phyloP scores from a whole-genome alignment of 2,329 filamentous ascomycete species.

The Neonectria hederae region DNA sequence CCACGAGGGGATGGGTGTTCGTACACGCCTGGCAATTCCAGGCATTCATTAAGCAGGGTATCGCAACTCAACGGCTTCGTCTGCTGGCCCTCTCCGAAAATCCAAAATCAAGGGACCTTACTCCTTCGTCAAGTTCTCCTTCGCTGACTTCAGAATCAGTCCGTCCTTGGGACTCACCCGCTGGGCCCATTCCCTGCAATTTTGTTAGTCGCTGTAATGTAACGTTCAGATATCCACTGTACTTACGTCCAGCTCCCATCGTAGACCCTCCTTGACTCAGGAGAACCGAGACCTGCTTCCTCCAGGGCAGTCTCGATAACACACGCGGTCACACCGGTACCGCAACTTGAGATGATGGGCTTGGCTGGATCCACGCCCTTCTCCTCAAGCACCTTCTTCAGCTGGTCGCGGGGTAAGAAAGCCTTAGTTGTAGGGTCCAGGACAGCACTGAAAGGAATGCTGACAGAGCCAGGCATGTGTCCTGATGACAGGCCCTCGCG shows the following conservation, averaged over 20 bases:
- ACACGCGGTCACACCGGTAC: slow-evolving; percentile 92
- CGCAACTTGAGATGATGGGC: slow-evolving; percentile 88
- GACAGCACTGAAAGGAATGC: slow-evolving; percentile 80
- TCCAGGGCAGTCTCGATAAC: slow-evolving; percentile 88
- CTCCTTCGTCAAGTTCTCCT: slow-evolving; percentile 55
- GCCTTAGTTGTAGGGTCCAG: slow-evolving; percentile 86
- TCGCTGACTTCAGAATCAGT: slow-evolving; percentile 66
- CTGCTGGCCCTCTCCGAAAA: slow-evolving; percentile 29
- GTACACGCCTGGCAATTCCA: slow-evolving; percentile 41
- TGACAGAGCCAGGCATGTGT: slow-evolving; percentile 90
- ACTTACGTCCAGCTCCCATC: slow-evolving; percentile 98
- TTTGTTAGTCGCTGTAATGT: slow-evolving; percentile 41
- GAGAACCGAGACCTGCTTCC: slow-evolving; percentile 77
- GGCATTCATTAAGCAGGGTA: slow-evolving; percentile 45
- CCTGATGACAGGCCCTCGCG: slow-evolving; percentile 86
- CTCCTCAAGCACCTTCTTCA: slow-evolving; percentile 79
- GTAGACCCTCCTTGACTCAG: slow-evolving; percentile 79
- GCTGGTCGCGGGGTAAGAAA: slow-evolving; percentile 75
- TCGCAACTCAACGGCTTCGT: slow-evolving; percentile 40
- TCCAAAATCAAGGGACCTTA: slow-evolving; percentile 23
- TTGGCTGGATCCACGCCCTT: slow-evolving; percentile 82
- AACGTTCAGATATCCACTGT: neutral
- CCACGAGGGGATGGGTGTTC: slow-evolving; percentile 40
- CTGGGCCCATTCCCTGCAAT: slow-evolving; percentile 71
- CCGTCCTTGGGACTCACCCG: slow-evolving; percentile 69